phyloP scores from a whole-genome alignment of 306 rosid genomes.

The Hylodesmum podocarpum region DNA sequence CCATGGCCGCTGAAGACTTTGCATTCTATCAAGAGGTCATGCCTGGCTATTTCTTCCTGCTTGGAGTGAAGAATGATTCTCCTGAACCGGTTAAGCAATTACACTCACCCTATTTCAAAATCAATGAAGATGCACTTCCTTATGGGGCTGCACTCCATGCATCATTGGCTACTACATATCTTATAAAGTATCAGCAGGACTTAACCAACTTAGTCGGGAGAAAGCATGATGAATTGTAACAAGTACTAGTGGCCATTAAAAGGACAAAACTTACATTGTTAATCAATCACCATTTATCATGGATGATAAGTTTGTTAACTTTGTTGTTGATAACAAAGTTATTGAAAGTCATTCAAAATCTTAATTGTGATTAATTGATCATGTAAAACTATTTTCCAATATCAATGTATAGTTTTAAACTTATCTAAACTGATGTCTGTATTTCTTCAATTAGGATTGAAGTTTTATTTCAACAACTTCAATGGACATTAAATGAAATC shows the following conservation, averaged over 20 bases:
- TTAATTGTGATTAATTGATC: too few species aligned
- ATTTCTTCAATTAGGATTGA: too few species aligned
- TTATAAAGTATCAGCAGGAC: conserved; percentile 43
- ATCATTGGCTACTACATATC: conserved; percentile 64
- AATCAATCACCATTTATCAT: too few species aligned
- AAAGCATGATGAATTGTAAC: conserved; percentile 57
- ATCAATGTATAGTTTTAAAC: too few species aligned
- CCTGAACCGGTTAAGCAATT: conserved; percentile 22
- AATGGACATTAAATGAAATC: too few species aligned
- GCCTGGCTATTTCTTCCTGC: conserved; percentile 65
- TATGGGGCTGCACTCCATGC: conserved; percentile 95
- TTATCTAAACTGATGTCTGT: too few species aligned
- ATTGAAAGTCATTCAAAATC: too few species aligned
- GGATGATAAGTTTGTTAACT: too few species aligned
- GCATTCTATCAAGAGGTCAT: conserved; percentile 78
- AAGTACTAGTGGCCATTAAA: background rate
- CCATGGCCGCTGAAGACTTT: conserved; percentile 78
- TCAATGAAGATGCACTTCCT: conserved; percentile 74
- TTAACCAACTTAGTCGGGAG: conserved; percentile 24
- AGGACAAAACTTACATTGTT: too few species aligned
- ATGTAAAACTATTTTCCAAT: too few species aligned
- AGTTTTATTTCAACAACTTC: too few species aligned
- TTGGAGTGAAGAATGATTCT: conserved; percentile 45
- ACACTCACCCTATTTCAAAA: conserved; percentile 64
- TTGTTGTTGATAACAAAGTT: too few species aligned